Conservation (phyloP, 441 rosid genomes). For the Adansonia madagascariensis region DNA sequence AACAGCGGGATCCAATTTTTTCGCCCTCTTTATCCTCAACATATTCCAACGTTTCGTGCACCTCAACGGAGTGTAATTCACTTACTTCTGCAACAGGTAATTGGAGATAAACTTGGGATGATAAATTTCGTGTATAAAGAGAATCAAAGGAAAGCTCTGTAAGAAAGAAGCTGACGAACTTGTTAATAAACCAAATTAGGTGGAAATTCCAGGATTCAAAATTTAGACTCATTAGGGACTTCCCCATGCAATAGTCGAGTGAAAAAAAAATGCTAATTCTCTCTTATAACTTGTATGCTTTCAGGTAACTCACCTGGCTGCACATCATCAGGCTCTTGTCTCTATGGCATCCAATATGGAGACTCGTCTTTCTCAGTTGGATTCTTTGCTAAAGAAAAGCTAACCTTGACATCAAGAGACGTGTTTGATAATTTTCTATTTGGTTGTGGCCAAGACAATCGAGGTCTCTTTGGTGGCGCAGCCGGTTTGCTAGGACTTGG, state of each 20-base stretch:
- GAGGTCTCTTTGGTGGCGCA: slow-evolving; percentile 61
- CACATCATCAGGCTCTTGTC: slow-evolving; percentile 50
- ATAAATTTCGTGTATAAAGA: not conserved
- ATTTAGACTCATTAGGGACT: not conserved
- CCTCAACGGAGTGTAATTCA: slow-evolving; percentile 40
- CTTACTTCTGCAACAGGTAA: slow-evolving; percentile 60
- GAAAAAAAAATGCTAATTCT: not conserved
- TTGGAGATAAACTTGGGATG: not conserved
- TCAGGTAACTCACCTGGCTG: slow-evolving; percentile 61
- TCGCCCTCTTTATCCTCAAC: slow-evolving; percentile 51
- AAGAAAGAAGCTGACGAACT: not conserved
- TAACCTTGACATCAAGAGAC: slow-evolving; percentile 53
- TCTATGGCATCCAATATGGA: slow-evolving; percentile 72
- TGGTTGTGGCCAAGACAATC: slow-evolving; percentile 78
- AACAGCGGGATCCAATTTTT: slow-evolving; percentile 54
- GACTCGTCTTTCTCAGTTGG: slow-evolving; percentile 73
- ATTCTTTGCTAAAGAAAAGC: slow-evolving; percentile 60
- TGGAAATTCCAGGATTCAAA: not conserved
- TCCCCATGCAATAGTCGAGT: not conserved
- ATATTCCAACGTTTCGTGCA: slow-evolving; percentile 53
- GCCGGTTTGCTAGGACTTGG: slow-evolving; percentile 89
- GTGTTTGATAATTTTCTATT: slow-evolving; percentile 49
- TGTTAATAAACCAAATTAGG: not conserved
- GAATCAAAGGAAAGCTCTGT: not conserved
- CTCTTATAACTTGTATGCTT: not conserved